Evolutionary conservation across 2,329 filamentous ascomycete species (phyloP).

Genomic region (Aspergillus ibericus): DNA sequence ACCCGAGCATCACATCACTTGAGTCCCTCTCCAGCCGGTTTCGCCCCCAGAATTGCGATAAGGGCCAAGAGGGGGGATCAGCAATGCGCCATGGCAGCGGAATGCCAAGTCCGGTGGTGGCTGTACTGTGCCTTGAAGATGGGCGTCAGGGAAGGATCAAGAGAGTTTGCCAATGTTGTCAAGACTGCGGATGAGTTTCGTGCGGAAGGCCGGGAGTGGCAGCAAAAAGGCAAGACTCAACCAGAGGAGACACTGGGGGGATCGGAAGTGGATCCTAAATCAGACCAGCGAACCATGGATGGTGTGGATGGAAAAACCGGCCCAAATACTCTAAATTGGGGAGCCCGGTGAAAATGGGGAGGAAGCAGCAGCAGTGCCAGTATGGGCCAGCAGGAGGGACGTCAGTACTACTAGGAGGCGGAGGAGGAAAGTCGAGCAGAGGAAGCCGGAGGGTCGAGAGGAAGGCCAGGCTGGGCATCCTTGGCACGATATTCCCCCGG

Average conservation of each 20-base stretch:
- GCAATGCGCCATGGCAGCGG: slow-evolving; percentile 29
- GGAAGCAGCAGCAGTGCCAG: no score
- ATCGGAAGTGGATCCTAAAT: not conserved
- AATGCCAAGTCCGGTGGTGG: slow-evolving; percentile 35
- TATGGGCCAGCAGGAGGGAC: not conserved
- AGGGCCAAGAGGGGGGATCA: slow-evolving; percentile 32
- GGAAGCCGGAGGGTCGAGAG: not conserved
- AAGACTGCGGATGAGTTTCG: not conserved
- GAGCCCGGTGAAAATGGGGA: not conserved
- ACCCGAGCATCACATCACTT: no score
- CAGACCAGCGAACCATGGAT: not conserved
- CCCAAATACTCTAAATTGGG: not conserved
- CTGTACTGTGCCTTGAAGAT: slow-evolving; percentile 14
- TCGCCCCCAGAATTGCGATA: slow-evolving; percentile 7
- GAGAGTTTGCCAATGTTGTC: not conserved
- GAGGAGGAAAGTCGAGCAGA: not conserved
- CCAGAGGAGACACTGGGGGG: not conserved
- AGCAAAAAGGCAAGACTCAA: not conserved
- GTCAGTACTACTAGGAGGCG: not conserved
- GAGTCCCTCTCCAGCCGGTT: slow-evolving; percentile 2
- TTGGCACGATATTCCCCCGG: not conserved
- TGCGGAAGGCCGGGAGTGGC: not conserved
- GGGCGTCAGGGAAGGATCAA: not conserved
- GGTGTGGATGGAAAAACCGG: not conserved
- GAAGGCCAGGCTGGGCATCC: not conserved